These are phyloP conservation scores for Digitaria exilis DNA, from an alignment of 202 grass and related monocot genomes.

Conservation along the genomic window DNA sequence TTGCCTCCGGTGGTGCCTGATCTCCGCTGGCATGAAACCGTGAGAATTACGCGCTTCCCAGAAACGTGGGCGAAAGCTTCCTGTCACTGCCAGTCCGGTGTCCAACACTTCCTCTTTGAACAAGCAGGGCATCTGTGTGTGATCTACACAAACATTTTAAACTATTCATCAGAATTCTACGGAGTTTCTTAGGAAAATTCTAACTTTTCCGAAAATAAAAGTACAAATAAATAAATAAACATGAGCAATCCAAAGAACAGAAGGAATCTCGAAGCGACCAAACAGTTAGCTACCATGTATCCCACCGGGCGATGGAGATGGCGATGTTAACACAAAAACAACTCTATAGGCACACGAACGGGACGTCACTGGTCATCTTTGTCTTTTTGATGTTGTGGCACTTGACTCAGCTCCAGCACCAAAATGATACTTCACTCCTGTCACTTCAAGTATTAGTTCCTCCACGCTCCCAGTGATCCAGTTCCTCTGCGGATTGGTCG, in stretches of 20 bases:
- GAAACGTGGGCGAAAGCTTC: neutral
- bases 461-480: neutral
- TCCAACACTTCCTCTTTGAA: neutral
- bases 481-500: neutral
- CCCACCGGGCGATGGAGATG: neutral
- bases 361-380: neutral
- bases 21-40: constrained; percentile 12
- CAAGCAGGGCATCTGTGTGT: neutral
- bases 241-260: neutral
- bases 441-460: neutral
- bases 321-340: neutral
- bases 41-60: neutral
- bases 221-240: neutral
- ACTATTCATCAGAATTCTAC: neutral
- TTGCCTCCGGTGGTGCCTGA: constrained; percentile 24
- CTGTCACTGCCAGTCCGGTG: neutral
- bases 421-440: constrained; percentile 7
- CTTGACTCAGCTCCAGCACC: constrained; percentile 30
- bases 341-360: neutral
- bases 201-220: neutral
- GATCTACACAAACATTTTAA: neutral
- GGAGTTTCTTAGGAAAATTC: neutral
- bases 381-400: constrained; percentile 13
- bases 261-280: neutral
- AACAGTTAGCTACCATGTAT: neutral